A percentile compares a stretch with the other conserved stretches of the same genome.
phyloP scores from a whole-genome alignment of 495 filamentous ascomycete genomes.

The Podospora australis region DNA sequence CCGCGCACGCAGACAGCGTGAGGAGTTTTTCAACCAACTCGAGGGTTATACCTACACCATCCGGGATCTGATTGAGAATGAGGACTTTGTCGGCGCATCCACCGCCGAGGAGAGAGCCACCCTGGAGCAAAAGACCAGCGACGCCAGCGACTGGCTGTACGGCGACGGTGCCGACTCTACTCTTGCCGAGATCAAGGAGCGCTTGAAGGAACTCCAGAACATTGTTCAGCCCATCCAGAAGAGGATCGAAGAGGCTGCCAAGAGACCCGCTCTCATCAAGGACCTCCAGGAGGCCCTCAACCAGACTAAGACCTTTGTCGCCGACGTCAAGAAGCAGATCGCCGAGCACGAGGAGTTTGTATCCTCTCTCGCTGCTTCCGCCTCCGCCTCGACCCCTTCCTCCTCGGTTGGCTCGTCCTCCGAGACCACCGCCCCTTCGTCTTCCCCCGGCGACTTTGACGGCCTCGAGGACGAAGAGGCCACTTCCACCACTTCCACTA shows the following conservation, averaged over 20 bases:
- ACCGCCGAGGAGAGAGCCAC: slow-evolving; percentile 54
- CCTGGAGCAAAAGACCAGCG: slow-evolving; percentile 58
- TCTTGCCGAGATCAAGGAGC: slow-evolving; percentile 61
- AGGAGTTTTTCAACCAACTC: slow-evolving; percentile 86
- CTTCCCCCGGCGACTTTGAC: slow-evolving; percentile 45
- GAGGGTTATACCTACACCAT: slow-evolving; percentile 90
- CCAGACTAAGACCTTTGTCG: slow-evolving; percentile 44
- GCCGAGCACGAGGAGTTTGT: slow-evolving; percentile 43
- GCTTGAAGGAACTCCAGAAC: slow-evolving; percentile 63
- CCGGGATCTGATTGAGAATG: slow-evolving; percentile 71
- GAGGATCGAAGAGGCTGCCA: slow-evolving; percentile 59
- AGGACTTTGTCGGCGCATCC: slow-evolving; percentile 63
- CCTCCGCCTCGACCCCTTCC: slow-evolving; percentile 33
- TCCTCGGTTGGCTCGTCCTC: slow-evolving; percentile 29
- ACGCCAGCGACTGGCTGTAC: slow-evolving; percentile 84
- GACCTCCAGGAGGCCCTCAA: slow-evolving; percentile 55
- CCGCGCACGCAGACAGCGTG: slow-evolving; percentile 62
- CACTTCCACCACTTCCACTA: slow-evolving; percentile 29
- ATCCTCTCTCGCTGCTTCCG: slow-evolving; percentile 35
- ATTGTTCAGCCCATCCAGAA: slow-evolving; percentile 63
- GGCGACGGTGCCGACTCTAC: slow-evolving; percentile 71
- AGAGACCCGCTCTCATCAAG: slow-evolving; percentile 60
- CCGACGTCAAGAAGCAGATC: slow-evolving; percentile 45
- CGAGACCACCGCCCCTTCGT: slow-evolving; percentile 34
- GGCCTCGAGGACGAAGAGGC: slow-evolving; percentile 54